These are phyloP conservation scores for Cystofilobasidium capitatum DNA, from an alignment of 768 basidiomycete genomes.

Conservation along the genomic window DNA sequence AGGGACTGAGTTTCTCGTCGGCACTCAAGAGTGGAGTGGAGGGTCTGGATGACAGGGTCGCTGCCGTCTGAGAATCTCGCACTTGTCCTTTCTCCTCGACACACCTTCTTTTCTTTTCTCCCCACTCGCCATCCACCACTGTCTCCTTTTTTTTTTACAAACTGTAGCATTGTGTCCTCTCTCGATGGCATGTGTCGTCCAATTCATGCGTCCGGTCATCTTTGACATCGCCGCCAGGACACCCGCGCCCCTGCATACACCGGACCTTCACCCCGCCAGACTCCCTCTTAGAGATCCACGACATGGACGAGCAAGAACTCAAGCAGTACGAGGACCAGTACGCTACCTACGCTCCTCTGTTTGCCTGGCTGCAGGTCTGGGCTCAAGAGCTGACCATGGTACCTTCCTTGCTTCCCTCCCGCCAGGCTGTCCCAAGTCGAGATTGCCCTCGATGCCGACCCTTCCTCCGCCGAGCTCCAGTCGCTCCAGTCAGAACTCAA, in stretches of 20 bases:
- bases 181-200: too few species aligned
- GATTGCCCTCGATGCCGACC: conserved; percentile 38
- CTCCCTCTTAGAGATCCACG: conserved; percentile 24
- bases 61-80: not conserved
- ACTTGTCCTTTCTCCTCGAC: too few species aligned
- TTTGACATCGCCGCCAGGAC: too few species aligned
- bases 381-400: not conserved
- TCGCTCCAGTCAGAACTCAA: conserved; percentile 38
- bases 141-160: too few species aligned
- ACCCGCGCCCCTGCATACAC: too few species aligned
- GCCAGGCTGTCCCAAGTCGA: conserved; percentile 37
- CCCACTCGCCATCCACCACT: too few species aligned
- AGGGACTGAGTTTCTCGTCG: not conserved
- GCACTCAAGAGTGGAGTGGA: not conserved
- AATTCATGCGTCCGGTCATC: too few species aligned
- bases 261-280: too few species aligned
- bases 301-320: conserved; percentile 35
- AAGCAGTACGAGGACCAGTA: conserved; percentile 37
- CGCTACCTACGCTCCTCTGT: not conserved
- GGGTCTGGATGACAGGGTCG: not conserved
- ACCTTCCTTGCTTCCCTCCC: not conserved
- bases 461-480: conserved; percentile 36
- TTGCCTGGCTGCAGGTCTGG: not conserved
- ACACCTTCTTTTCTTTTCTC: too few species aligned
- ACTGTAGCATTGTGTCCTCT: too few species aligned